Conservation (phyloP, 2,329 filamentous ascomycete species). For the Fusarium sp. region DNA sequence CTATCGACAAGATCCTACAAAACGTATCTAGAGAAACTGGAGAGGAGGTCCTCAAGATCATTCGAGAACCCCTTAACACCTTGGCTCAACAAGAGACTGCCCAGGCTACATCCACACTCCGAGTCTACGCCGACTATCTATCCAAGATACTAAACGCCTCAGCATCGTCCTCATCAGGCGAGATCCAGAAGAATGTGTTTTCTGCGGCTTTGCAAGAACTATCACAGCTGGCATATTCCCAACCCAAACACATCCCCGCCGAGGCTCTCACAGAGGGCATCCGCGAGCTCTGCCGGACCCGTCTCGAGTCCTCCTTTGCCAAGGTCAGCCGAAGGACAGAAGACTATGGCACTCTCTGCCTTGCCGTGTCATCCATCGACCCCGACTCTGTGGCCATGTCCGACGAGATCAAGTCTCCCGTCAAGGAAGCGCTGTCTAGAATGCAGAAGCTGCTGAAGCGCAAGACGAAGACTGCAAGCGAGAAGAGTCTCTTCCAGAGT, state of each 20-base stretch:
- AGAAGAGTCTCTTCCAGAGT: slow-evolving; percentile 68
- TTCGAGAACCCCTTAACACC: slow-evolving; percentile 61
- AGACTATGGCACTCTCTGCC: slow-evolving; percentile 68
- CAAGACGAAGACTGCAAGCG: slow-evolving; percentile 54
- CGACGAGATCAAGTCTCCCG: slow-evolving; percentile 68
- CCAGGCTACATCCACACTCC: slow-evolving; percentile 56
- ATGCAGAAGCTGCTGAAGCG: slow-evolving; percentile 68
- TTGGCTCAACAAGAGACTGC: slow-evolving; percentile 47
- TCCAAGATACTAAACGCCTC: slow-evolving; percentile 65
- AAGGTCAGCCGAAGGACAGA: slow-evolving; percentile 69
- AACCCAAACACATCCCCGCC: slow-evolving; percentile 58
- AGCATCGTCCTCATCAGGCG: slow-evolving; percentile 46
- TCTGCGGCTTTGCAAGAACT: slow-evolving; percentile 66
- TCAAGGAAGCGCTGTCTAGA: slow-evolving; percentile 66
- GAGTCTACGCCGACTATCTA: slow-evolving; percentile 69
- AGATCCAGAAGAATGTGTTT: slow-evolving; percentile 53
- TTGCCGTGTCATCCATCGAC: slow-evolving; percentile 69
- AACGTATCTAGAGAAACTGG: slow-evolving; percentile 71
- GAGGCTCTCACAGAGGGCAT: slow-evolving; percentile 67
- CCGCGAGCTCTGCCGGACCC: slow-evolving; percentile 68
- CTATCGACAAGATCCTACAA: slow-evolving; percentile 81
- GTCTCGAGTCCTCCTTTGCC: slow-evolving; percentile 72
- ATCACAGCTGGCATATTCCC: slow-evolving; percentile 70
- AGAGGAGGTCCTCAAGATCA: slow-evolving; percentile 65
- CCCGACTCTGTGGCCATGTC: slow-evolving; percentile 68